Evolutionary conservation across 2,329 filamentous ascomycete species (phyloP).

Genomic region (Tolypocladium capitatum): DNA sequence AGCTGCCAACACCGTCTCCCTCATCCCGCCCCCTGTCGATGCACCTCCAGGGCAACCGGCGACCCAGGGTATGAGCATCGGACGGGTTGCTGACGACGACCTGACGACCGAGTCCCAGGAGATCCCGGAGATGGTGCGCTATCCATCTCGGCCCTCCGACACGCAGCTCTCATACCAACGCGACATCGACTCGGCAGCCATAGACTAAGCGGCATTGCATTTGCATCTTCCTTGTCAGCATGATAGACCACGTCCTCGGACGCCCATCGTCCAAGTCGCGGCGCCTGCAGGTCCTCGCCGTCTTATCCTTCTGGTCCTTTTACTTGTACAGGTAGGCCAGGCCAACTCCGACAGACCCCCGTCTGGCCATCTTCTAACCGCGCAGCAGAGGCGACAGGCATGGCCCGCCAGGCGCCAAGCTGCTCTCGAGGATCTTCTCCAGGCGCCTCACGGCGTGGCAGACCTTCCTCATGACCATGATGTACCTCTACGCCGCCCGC

Average conservation of each 20-base stretch:
- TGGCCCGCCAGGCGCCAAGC: conserved; percentile 66
- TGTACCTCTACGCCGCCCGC: conserved; percentile 80
- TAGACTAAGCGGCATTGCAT: not conserved
- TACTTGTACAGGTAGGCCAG: conserved; percentile 59
- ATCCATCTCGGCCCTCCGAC: not conserved
- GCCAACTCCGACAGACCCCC: not conserved
- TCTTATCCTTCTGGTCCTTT: conserved; percentile 80
- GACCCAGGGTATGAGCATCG: too few relatives aligned
- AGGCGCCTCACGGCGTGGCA: conserved; percentile 76
- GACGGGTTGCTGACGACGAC: not conserved
- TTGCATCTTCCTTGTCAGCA: conserved; percentile 12
- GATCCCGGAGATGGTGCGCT: not conserved
- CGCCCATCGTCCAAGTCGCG: conserved; percentile 83
- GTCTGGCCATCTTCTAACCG: not conserved
- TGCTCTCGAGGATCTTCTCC: conserved; percentile 58
- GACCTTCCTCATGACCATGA: conserved; percentile 70
- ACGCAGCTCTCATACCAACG: not conserved
- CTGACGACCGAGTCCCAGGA: not conserved
- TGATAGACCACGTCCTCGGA: conserved; percentile 82
- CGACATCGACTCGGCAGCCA: not conserved
- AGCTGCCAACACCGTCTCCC: too few relatives aligned
- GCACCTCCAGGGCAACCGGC: not conserved
- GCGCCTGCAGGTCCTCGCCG: conserved; percentile 82
- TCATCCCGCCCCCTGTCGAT: not conserved
- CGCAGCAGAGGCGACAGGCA: conserved; percentile 61